Evolutionary conservation across 805 yeast species (phyloP).

Genomic region (Blastobotrys mokoenaii): DNA sequence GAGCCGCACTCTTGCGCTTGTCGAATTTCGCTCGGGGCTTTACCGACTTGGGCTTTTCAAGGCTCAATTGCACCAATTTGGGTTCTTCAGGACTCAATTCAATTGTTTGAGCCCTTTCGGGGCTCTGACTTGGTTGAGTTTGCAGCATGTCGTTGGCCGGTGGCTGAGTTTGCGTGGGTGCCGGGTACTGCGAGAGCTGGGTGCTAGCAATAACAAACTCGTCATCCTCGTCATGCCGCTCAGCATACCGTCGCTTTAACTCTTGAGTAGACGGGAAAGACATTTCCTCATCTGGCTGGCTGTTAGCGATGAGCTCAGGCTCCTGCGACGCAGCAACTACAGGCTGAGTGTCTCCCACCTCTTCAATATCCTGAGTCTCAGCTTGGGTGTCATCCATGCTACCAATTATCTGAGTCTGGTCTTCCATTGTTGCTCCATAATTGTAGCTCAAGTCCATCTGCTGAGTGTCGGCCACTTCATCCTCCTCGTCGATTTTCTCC

Average conservation of each 20-base stretch:
- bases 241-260: background rate
- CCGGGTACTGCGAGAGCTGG: constrained; percentile 8
- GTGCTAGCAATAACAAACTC: background rate
- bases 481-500: background rate
- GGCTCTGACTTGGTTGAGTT: too few relatives aligned
- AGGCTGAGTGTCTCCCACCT: background rate
- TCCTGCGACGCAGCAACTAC: background rate
- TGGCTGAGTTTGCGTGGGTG: constrained; percentile 4
- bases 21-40: constrained; percentile 5
- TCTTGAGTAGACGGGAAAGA: background rate
- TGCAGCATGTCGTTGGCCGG: too few relatives aligned
- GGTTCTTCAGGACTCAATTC: too few relatives aligned
- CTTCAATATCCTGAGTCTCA: background rate
- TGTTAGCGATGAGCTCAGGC: background rate
- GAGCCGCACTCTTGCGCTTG: constrained; percentile 9
- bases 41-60: background rate
- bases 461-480: background rate
- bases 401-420: background rate
- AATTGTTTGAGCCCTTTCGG: too few relatives aligned
- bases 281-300: background rate
- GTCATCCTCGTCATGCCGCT: background rate
- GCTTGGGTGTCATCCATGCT: background rate
- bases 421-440: background rate
- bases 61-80: background rate
- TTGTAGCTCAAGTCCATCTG: background rate